Base-by-base conservation (phyloP, 2,329 filamentous ascomycete species). In the Aspergillus hortae region DNA sequence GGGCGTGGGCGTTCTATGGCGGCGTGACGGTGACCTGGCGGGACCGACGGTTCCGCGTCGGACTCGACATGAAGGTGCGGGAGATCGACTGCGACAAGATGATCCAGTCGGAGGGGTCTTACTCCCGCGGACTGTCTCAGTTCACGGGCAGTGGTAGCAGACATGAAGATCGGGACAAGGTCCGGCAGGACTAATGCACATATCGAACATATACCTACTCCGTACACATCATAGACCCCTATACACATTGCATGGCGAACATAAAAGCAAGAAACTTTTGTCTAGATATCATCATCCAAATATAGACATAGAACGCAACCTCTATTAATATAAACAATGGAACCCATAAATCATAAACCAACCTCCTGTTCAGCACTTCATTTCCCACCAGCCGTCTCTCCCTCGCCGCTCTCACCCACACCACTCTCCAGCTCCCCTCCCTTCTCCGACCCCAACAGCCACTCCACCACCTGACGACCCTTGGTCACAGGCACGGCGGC, bases 11-110 rank as follows among this genome's bases (percentile, higher is more conserved):
- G 1, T 89, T 96, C 17, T 83, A 90, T 61, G 87, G 92, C n/a
- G 94, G 94, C 0, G 84, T 88, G 1, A 92, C 86, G 0, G 90
- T 99, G 0, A 83, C 83, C 48, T 99, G 94, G 95, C 79, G 94
- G 50, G 92, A 92, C 0, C 86, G 86, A 63, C 81, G 77, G 25
- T 97, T 97, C 67, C 83, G 82, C 62, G 92, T 97, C 1, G 84
- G 87, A 1, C 80, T 90, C 60, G 89, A 97, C 67, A 92, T 92
- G 79, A 89, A 85, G 46, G 92, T 95, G 23, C 78, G 83, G 58
- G 83, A 85, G 61, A 76, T 82, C 44, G 57, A 68, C 35, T 21
- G 52, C 11, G 51, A 51, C 14, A 48, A 48, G n/a, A 44, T 50
- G 1, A 35, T 38, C 21, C 46, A 54, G n/a, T 46, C 48, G n/a